Base-by-base conservation (phyloP, 2,329 filamentous ascomycete species). In the Chlorencoelia australis region DNA sequence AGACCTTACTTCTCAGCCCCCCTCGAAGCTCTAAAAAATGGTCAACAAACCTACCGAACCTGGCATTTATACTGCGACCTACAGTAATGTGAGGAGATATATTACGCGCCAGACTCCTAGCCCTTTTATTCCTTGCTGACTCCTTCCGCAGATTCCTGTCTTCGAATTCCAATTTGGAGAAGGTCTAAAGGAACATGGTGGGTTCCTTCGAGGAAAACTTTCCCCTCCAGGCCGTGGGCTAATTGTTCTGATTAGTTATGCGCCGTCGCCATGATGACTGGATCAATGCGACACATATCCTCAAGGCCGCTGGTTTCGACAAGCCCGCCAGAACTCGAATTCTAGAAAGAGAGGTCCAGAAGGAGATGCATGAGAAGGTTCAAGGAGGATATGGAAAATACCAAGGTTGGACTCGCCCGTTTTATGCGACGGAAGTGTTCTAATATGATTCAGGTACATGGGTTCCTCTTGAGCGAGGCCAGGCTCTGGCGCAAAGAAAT, bases 281-380 rank as follows among this genome's bases (percentile, higher is more conserved):
- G 87, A 91, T 98, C 65, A 98, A 98, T 68, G 91, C 91, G n/a
- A 98, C 91, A 36, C 91, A 98, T 57, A 96, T 98, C 42, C 67
- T 98, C 32, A 98, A 98, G 58, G 86, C 93, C 26, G 91, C 91
- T 44, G 89, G 89, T 38, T 94, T 94, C 56, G 91, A 98, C 62
- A 98, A 98, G 62, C 91, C 91, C 3, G 86, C 89, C 9, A 73
- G 91, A 57, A 98, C 91, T 26, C 76, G 91, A 45, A 96, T 98
- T 39, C 72, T 98, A 4, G 91, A 98, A 64, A 76, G 91, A 47
- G 91, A 98, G 56, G 89, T 98, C 6, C 91, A 98, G 55, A 95
- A 94, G 60, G 89, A 93, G 28, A 72, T 82, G 4, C 91, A 98
- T 57, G 91, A 96, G 64, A 98, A 98, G 65, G 88, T 98, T 5